Percentiles rank a stretch among this genome's conserved stretches.
Conservation (phyloP, 495 filamentous ascomycete species). For the Daldinia childiae region DNA sequence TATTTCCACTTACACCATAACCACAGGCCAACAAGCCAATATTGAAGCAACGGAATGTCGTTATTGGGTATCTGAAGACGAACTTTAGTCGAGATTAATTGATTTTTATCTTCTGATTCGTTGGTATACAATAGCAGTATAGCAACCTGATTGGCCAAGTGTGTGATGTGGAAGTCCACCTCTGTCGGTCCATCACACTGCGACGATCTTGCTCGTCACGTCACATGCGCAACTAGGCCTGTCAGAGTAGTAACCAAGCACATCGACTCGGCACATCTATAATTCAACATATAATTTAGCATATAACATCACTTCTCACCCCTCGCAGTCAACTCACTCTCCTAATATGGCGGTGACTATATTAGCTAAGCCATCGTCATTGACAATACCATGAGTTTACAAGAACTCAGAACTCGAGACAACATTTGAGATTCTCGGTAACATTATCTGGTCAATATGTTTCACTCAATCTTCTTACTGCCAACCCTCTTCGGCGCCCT, state of each 20-base stretch:
- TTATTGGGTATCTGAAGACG: conserved; percentile 1
- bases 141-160: conserved; percentile 24
- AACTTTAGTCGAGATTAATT: conserved; percentile 12
- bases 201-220: conserved; percentile 27
- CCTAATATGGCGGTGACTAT: not conserved
- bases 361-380: not conserved
- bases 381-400: not conserved
- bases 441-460: too few relatives aligned
- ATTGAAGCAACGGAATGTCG: not conserved
- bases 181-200: conserved; percentile 27
- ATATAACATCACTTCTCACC: not conserved
- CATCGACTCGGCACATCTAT: conserved; percentile 8
- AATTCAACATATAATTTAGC: conserved; percentile 12
- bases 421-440: too few relatives aligned
- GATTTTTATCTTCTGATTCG: conserved; percentile 14
- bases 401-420: not conserved
- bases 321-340: not conserved
- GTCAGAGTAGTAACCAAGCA: conserved; percentile 11
- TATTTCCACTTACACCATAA: too few relatives aligned
- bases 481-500: conserved; percentile 14
- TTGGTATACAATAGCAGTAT: not conserved
- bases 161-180: conserved; percentile 32
- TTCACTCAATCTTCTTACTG: conserved; percentile 8
- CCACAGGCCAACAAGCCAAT: not conserved
- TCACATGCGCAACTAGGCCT: conserved; percentile 26